Conservation (phyloP, 2,329 filamentous ascomycete genomes). For the Colletotrichum acutatum region DNA sequence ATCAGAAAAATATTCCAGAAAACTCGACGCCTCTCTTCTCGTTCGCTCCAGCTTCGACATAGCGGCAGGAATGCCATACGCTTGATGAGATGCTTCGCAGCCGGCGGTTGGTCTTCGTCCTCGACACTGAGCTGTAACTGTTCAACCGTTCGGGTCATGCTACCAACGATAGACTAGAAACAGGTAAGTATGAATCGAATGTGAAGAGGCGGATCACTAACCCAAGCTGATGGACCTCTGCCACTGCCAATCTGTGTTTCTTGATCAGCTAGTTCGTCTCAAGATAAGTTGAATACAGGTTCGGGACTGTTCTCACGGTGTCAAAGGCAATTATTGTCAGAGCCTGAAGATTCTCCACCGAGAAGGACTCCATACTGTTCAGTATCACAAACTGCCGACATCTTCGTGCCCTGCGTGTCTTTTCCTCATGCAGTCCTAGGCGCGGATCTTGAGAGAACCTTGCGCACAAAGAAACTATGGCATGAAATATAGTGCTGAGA, state of each 20-base stretch:
- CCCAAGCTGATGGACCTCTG: slow-evolving; percentile 46
- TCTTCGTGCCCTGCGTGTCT: slow-evolving; percentile 38
- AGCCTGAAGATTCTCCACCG: slow-evolving; percentile 47
- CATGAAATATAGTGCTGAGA: slow-evolving; percentile 48
- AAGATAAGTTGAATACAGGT: neutral
- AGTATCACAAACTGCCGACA: slow-evolving; percentile 45
- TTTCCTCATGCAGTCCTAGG: slow-evolving; percentile 39
- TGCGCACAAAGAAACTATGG: slow-evolving; percentile 45
- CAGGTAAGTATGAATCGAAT: neutral
- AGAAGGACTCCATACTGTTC: slow-evolving; percentile 48
- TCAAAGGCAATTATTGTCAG: slow-evolving; percentile 50
- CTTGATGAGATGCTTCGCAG: slow-evolving; percentile 45
- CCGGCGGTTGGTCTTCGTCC: slow-evolving; percentile 41
- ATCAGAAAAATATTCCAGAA: slow-evolving; percentile 55
- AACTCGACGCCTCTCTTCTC: slow-evolving; percentile 51
- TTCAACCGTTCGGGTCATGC: slow-evolving; percentile 51
- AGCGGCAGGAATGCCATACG: slow-evolving; percentile 48
- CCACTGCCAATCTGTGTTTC: slow-evolving; percentile 46
- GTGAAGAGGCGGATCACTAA: neutral
- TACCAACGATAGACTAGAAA: slow-evolving; percentile 44
- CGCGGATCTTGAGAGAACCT: slow-evolving; percentile 42
- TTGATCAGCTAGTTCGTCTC: neutral
- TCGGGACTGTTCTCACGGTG: slow-evolving; percentile 38
- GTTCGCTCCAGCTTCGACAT: slow-evolving; percentile 47
- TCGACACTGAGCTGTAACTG: slow-evolving; percentile 50